These are phyloP conservation scores for Agrostemma githago DNA, from an alignment of 148 eudicot species.

Conservation along the genomic window DNA sequence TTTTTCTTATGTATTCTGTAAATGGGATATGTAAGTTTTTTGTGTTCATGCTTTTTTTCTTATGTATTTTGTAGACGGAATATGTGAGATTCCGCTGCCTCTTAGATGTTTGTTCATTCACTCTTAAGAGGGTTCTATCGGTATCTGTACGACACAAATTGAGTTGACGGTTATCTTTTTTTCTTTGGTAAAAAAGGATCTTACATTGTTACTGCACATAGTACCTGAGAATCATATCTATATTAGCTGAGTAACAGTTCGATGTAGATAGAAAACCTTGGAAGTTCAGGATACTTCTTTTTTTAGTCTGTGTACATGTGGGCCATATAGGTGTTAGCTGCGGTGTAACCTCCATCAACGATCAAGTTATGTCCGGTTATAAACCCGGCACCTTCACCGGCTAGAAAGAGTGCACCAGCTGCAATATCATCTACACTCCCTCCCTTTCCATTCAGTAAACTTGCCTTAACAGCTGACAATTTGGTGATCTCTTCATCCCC, in stretches of 20 bases:
- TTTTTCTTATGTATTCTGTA: too few relatives aligned
- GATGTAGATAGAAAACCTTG: neutral
- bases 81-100: too few relatives aligned
- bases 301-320: conserved; percentile 37
- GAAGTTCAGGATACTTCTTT: neutral
- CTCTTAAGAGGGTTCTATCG: neutral
- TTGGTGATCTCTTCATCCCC: conserved; percentile 40
- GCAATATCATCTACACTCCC: conserved; percentile 43
- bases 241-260: neutral
- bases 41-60: too few relatives aligned
- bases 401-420: conserved; percentile 50
- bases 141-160: neutral
- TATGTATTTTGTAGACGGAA: too few relatives aligned
- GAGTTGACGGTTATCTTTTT: neutral
- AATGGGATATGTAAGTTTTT: too few relatives aligned
- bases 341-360: conserved; percentile 70
- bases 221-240: neutral
- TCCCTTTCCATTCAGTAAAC: conserved; percentile 40
- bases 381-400: conserved; percentile 55
- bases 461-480: conserved; percentile 44
- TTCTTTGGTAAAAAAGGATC: too few relatives aligned
- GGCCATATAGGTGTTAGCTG: conserved; percentile 36
- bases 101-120: neutral
- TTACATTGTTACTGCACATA: neutral
- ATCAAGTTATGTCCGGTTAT: conserved; percentile 68